Base-by-base conservation (phyloP, 1,284 basidiomycete genomes). In the Cryptococcus sp. region DNA sequence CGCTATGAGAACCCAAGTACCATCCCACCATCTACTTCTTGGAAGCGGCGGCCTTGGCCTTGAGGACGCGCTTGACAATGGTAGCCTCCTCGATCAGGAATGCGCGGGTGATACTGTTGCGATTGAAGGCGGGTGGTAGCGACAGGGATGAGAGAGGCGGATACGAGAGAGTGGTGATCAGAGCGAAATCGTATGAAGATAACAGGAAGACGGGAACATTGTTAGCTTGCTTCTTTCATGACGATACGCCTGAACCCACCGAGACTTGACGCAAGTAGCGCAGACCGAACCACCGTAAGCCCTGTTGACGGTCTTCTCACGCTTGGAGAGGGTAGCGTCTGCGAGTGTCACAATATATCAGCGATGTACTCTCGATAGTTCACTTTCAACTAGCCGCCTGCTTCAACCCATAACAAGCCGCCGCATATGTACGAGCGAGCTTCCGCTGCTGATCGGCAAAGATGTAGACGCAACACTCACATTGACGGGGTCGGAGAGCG, bases 31-130 rank as follows among this genome's bases (percentile, higher is more conserved):
- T 57, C 47, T 80, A 79, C 72, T 78, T 78, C 78, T 77, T 79
- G 51, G 66, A 60, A 58, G 69, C 68, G 58, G 72, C 74, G 65
- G 74, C 71, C 74, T 79, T 85, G 73, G 88, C 89, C 86, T 97
- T 97, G 85, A 98, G 92, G 69, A 99, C 94, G 82, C 87, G 90
- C 89, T 99, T 99, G 79, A 99, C 95, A 73, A 99, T 98, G 86
- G 98, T 99, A 51, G 95, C 95, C 85, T 99, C 94, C 85, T 99
- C 96, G 58, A 99, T 91, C 65, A 99, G 83, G 88, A 99, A 99
- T 66, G 96, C 94, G 62, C 96, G 91, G 75, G 99, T 89, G 75
- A 99, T 94, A 71, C 95, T 95, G 70, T 51, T 54, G 42, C 46
- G 44, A 55, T 25, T 6, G 25, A 25, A 25, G 49, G 62, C 27